Percentiles rank a stretch among this genome's conserved stretches.
Evolutionary conservation across 805 yeast genomes (phyloP).

Genomic region (Candida adriatica): DNA sequence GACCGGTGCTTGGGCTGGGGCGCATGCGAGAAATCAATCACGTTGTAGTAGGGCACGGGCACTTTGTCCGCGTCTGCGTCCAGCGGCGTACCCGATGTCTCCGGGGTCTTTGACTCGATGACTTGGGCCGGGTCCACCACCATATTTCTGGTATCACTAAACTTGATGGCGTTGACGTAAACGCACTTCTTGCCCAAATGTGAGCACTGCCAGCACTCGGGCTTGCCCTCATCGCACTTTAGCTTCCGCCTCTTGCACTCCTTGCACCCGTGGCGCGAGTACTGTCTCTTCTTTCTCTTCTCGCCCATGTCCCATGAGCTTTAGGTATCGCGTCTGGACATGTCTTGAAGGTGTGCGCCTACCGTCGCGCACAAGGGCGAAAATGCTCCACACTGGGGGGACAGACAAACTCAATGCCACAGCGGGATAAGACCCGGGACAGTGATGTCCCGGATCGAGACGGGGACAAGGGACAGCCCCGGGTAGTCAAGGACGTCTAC

Average conservation of each 20-base stretch:
- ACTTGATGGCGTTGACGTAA: slow-evolving; percentile 26
- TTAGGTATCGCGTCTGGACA: too few relatives aligned
- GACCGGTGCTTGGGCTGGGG: slow-evolving; percentile 3
- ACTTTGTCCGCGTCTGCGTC: too few relatives aligned
- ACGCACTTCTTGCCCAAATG: slow-evolving; percentile 31
- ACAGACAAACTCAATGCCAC: too few relatives aligned
- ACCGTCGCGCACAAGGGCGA: too few relatives aligned
- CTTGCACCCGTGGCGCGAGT: slow-evolving; percentile 38
- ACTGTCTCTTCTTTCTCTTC: slow-evolving; percentile 23
- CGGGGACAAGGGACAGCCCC: too few relatives aligned
- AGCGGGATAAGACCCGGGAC: too few relatives aligned
- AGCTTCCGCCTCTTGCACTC: slow-evolving; percentile 39
- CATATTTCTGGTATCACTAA: slow-evolving; percentile 15
- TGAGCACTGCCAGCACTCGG: slow-evolving; percentile 34
- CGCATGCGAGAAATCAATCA: slow-evolving; percentile 9
- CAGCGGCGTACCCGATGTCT: slow-evolving; percentile 1
- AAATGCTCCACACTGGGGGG: too few relatives aligned
- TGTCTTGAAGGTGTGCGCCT: too few relatives aligned
- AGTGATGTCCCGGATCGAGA: too few relatives aligned
- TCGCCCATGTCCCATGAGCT: too few relatives aligned
- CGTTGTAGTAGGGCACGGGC: slow-evolving; percentile 9
- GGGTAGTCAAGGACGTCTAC: slow-evolving; percentile 3
- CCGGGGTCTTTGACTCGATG: neutral
- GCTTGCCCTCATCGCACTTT: slow-evolving; percentile 25
- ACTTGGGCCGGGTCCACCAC: slow-evolving; percentile 2